Evolutionary conservation across 176 grass and related monocot species (phyloP).

Genomic region (Musa schizocarpa): DNA sequence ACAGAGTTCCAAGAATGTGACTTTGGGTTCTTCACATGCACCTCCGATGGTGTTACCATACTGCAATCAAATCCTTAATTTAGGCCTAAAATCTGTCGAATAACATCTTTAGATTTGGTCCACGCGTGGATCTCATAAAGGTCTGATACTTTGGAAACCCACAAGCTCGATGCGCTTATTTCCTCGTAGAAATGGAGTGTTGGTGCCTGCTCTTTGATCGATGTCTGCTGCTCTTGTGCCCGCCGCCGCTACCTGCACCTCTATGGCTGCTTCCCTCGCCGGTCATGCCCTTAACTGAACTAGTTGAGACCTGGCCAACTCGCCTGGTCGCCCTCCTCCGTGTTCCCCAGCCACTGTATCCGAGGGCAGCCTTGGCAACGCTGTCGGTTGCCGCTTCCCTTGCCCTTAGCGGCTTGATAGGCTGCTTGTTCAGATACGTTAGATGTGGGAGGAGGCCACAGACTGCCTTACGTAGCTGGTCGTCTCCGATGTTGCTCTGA

Average conservation of each 20-base stretch:
- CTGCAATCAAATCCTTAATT: no score
- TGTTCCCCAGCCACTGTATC: slow-evolving; percentile 25
- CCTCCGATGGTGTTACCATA: no score
- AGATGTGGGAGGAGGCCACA: slow-evolving; percentile 53
- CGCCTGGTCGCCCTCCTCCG: slow-evolving; percentile 37
- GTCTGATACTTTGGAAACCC: neutral
- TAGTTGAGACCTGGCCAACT: slow-evolving; percentile 20
- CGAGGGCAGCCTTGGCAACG: slow-evolving; percentile 65
- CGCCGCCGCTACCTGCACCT: neutral
- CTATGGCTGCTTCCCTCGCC: slow-evolving; percentile 5
- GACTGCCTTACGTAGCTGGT: slow-evolving; percentile 54
- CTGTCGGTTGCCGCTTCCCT: slow-evolving; percentile 49
- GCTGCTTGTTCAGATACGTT: slow-evolving; percentile 65
- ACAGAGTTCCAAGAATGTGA: no score
- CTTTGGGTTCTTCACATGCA: no score
- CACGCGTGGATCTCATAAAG: neutral
- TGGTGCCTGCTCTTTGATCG: slow-evolving; percentile 9
- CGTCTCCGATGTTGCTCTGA: slow-evolving; percentile 66
- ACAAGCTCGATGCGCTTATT: neutral
- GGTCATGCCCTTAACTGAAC: neutral
- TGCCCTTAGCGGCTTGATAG: slow-evolving; percentile 46
- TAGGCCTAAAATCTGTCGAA: no score
- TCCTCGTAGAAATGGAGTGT: neutral
- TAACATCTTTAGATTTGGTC: neutral
- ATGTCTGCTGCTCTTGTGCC: slow-evolving; percentile 2